phyloP scores from a whole-genome alignment of 2,329 filamentous ascomycete species.

The Mycosphaerella sp. region DNA sequence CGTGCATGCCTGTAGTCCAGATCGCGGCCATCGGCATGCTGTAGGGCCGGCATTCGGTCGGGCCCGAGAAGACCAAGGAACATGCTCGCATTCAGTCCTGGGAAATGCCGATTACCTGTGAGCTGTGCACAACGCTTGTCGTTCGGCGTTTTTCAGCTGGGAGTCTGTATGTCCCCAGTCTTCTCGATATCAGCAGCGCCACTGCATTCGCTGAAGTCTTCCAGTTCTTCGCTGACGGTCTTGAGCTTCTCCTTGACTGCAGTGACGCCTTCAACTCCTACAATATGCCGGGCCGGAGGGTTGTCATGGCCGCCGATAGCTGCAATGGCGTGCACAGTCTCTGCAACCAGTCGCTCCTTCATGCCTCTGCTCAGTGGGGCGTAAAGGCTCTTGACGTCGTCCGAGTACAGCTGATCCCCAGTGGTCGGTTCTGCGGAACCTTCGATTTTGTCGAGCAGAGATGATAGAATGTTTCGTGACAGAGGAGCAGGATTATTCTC shows the following conservation, averaged over 20 bases:
- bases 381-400: conserved; percentile 60
- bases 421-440: conserved; percentile 37
- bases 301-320: conserved; percentile 95
- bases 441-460: conserved; percentile 65
- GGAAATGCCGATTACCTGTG: background rate
- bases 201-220: conserved; percentile 91
- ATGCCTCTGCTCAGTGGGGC: conserved; percentile 63
- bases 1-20: background rate
- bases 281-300: conserved; percentile 87
- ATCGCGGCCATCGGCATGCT: conserved; percentile 1
- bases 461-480: conserved; percentile 74
- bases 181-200: conserved; percentile 66
- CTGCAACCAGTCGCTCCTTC: conserved; percentile 68
- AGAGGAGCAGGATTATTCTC: conserved; percentile 69
- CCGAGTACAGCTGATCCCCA: conserved; percentile 43
- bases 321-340: conserved; percentile 85
- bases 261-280: conserved; percentile 78
- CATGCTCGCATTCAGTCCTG: background rate
- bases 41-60: background rate
- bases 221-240: conserved; percentile 90
- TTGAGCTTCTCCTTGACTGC: conserved; percentile 95
- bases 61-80: background rate
- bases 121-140: background rate
- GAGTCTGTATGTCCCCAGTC: conserved; percentile 15
- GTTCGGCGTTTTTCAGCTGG: conserved; percentile 3